phyloP scores from a whole-genome alignment of 179 eudicot genomes.

The Silene vulgaris region DNA sequence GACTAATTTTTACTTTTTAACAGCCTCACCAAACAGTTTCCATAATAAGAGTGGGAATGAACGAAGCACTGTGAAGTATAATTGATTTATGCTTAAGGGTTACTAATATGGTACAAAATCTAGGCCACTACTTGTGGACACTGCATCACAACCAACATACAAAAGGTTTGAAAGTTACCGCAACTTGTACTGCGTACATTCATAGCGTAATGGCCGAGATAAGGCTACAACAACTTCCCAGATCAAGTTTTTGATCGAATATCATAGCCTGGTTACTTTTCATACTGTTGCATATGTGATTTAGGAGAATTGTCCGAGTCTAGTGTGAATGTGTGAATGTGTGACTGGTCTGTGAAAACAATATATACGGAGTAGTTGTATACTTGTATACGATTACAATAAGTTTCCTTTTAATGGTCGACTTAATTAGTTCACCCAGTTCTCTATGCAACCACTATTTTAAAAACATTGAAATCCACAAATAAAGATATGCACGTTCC shows the following conservation, averaged over 20 bases:
- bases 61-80: neutral
- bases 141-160: neutral
- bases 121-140: neutral
- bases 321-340: slow-evolving; percentile 4
- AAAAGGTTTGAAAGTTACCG: neutral
- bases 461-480: slow-evolving; percentile 1
- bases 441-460: neutral
- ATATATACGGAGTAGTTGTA: neutral
- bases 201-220: neutral
- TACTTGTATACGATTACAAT: neutral
- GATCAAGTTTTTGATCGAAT: neutral
- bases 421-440: neutral
- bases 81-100: neutral
- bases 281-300: neutral
- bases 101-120: neutral
- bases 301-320: neutral
- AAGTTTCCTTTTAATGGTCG: slow-evolving; percentile 2
- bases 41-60: slow-evolving; percentile 5
- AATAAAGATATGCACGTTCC: neutral
- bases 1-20: neutral
- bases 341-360: neutral
- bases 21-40: slow-evolving; percentile 3
- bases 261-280: neutral
- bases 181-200: neutral
- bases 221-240: neutral